Evolutionary conservation across 2,329 filamentous ascomycete species (phyloP), one percentile per base, ranked within the genome.

Genomic region (Aspergillus neotritici): DNA sequence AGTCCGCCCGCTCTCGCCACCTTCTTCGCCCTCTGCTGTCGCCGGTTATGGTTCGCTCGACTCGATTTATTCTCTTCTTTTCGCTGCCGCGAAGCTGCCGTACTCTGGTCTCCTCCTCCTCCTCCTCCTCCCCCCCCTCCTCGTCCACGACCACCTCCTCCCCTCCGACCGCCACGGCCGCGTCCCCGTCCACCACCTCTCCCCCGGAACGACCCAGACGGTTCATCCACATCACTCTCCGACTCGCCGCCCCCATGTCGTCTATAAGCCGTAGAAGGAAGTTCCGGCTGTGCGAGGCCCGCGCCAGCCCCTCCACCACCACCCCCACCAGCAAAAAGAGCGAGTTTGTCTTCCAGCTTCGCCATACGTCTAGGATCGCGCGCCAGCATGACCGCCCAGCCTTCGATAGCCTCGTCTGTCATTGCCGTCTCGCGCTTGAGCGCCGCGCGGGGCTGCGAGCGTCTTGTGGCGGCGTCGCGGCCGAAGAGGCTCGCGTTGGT

Each of bases 381-480:
- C 10, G 73, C 70, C 6, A 96, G 68, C 87, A 97, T 94, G 37
- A 95, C 71, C 0, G 79, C 87, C 90, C 91, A 98, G 4, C 93
- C 93, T 66, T 97, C 93, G 29, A 98, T 84, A 3, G 85, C 83
- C 66, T 97, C 91, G 55, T 97, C 90, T 0, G 88, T 89, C 87
- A 96, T 87, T 4, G 84, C 84, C 1, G 87, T 94, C 47, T 89
- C 82, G 15, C 77, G 76, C 53, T 83, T 85, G 37, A 98, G 63
- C 29, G 77, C 77, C 5, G 65, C 66, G 31, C 93, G 76, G 1
- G 76, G 70, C 15, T 76, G 74, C 0, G 83, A 75, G 48, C 85
- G 75, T 41, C 88, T 76, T 0, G 85, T 88, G 4, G 77, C 75
- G 1, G 82, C 76, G 47, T 90, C 86, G 13, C 90, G 78, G 4